phyloP scores from a whole-genome alignment of 2,329 filamentous ascomycete species.

The Hirsutella minnesotensis region DNA sequence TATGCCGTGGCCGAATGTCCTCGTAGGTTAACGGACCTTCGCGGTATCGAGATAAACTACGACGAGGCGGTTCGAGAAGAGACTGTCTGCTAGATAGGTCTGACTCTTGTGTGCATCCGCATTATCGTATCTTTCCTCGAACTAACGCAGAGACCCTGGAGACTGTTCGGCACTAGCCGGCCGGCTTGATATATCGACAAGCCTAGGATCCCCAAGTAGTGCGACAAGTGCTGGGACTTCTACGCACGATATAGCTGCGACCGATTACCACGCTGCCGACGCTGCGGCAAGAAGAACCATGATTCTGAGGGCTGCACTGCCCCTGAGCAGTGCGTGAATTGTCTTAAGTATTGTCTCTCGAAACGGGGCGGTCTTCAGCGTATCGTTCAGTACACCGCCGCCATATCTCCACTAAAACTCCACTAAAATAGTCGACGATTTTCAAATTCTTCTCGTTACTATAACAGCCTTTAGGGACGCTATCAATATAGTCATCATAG shows the following conservation, averaged over 20 bases:
- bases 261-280: not conserved
- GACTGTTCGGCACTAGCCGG: slow-evolving; percentile 2
- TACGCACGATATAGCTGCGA: slow-evolving; percentile 1
- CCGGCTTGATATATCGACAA: slow-evolving; percentile 2
- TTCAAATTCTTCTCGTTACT: too few species aligned
- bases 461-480: too few species aligned
- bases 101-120: not conserved
- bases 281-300: too few species aligned
- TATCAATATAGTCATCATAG: too few species aligned
- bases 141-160: slow-evolving; percentile 1
- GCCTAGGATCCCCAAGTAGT: not conserved
- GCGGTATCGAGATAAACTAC: not conserved
- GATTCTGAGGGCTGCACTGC: too few species aligned
- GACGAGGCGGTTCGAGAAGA: not conserved
- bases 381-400: too few species aligned
- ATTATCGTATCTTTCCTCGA: slow-evolving; percentile 1
- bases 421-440: too few species aligned
- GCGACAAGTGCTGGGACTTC: slow-evolving; percentile 4
- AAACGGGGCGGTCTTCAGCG: too few species aligned
- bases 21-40: not conserved
- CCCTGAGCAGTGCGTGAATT: too few species aligned
- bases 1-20: not conserved
- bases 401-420: too few species aligned
- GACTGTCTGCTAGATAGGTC: not conserved
- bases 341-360: too few species aligned